Percentiles rank a stretch among this genome's conserved stretches.
phyloP scores from a whole-genome alignment of 2,329 filamentous ascomycete genomes.

The Cryphonectria carpinicola region DNA sequence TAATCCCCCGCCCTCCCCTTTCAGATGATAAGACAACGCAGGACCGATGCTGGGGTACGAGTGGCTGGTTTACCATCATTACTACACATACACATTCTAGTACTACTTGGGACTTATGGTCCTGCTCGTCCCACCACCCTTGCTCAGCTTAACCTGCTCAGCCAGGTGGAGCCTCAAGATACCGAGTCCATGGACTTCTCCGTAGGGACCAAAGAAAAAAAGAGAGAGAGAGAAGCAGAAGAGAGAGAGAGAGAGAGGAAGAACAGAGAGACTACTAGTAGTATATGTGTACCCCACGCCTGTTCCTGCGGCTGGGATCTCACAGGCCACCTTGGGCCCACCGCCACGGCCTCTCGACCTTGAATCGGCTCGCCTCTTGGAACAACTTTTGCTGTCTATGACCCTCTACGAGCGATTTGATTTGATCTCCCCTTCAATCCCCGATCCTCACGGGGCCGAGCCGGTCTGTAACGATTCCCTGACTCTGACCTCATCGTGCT shows the following conservation, averaged over 20 bases:
- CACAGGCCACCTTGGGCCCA: not conserved
- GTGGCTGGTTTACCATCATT: not conserved
- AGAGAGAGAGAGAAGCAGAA: not conserved
- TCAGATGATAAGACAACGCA: not conserved
- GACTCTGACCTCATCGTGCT: conserved; percentile 13
- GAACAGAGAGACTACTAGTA: not conserved
- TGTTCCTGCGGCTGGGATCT: conserved; percentile 5
- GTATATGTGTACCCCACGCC: not conserved
- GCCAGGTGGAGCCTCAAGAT: not conserved
- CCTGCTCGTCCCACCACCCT: not conserved
- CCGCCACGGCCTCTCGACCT: conserved; percentile 1
- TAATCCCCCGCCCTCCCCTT: not conserved
- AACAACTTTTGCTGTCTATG: not conserved
- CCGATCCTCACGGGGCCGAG: conserved; percentile 3
- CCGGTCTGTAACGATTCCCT: not conserved
- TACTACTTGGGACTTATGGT: too few species aligned
- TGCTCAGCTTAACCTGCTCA: not conserved
- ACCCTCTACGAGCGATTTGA: not conserved
- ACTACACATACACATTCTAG: not conserved
- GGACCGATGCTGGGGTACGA: not conserved
- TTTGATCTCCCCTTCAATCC: not conserved
- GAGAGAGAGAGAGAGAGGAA: too few species aligned
- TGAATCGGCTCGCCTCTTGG: not conserved
- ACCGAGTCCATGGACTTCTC: not conserved
- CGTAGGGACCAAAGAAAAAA: not conserved